Evolutionary conservation across 768 basidiomycete genomes (phyloP).

Genomic region (Trametes sanguinea): DNA sequence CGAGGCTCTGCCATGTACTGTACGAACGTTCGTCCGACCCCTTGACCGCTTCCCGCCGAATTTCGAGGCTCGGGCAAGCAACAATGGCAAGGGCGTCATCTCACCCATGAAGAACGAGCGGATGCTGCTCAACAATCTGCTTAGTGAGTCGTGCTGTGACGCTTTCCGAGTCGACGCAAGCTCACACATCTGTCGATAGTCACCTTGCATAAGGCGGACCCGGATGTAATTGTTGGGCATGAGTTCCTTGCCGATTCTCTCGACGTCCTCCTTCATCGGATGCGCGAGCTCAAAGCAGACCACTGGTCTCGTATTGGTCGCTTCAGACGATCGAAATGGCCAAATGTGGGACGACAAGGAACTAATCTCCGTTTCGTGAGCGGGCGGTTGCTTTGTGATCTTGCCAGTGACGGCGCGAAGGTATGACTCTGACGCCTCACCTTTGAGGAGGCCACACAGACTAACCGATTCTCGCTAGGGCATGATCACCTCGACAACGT

Average conservation of each 20-base stretch:
- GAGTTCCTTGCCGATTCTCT: slow-evolving; percentile 90
- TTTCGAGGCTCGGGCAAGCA: slow-evolving; percentile 72
- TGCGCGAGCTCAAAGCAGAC: slow-evolving; percentile 87
- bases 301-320: slow-evolving; percentile 95
- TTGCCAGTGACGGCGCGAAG: slow-evolving; percentile 93
- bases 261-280: slow-evolving; percentile 87
- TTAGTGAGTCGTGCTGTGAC: slow-evolving; percentile 49
- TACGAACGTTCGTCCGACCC: slow-evolving; percentile 89
- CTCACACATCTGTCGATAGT: slow-evolving; percentile 41
- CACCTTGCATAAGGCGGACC: slow-evolving; percentile 82
- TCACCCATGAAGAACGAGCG: slow-evolving; percentile 80
- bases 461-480: slow-evolving; percentile 48
- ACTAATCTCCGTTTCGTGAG: slow-evolving; percentile 81
- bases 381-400: slow-evolving; percentile 87
- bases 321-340: slow-evolving; percentile 84
- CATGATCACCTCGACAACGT: slow-evolving; percentile 97
- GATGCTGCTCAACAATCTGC: slow-evolving; percentile 77
- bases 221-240: slow-evolving; percentile 93
- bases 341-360: slow-evolving; percentile 77
- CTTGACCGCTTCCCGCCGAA: slow-evolving; percentile 83
- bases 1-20: slow-evolving; percentile 77
- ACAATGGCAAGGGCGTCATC: slow-evolving; percentile 67
- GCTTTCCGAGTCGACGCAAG: background rate
- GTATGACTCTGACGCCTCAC: slow-evolving; percentile 41
- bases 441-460: background rate